These are phyloP conservation scores for Polyporus tsugae DNA, from an alignment of 1,284 basidiomycete genomes.

Conservation along the genomic window DNA sequence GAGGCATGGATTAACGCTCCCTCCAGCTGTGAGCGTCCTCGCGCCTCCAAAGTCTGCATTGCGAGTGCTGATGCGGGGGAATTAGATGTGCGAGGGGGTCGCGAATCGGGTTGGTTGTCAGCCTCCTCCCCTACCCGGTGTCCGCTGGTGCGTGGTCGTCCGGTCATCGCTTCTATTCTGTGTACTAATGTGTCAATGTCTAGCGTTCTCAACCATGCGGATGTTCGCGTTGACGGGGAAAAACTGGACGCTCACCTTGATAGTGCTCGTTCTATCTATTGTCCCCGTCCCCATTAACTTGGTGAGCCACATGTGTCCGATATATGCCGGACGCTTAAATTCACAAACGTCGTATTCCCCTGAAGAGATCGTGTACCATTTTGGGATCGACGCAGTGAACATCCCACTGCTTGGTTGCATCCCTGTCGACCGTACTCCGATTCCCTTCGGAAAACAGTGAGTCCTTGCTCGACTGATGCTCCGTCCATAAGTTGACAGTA, in stretches of 20 bases:
- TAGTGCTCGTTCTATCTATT: background rate
- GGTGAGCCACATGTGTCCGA: background rate
- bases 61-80: background rate
- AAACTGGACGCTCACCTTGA: background rate
- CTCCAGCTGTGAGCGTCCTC: background rate
- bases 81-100: background rate
- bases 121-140: background rate
- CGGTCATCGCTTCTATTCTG: background rate
- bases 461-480: background rate
- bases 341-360: background rate
- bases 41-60: background rate
- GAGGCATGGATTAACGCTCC: background rate
- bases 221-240: slow-evolving; percentile 9
- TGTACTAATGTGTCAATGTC: background rate
- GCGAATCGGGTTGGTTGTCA: background rate
- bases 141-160: background rate
- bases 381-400: background rate
- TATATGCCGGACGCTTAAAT: too few species aligned
- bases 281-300: background rate
- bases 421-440: background rate
- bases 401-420: background rate
- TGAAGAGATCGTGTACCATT: background rate
- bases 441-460: background rate
- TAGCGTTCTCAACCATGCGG: background rate
- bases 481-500: background rate